Evolutionary conservation across 2,329 filamentous ascomycete genomes (phyloP), one percentile per base, ranked within the genome.

Genomic region (Coniosporium uncinatum): DNA sequence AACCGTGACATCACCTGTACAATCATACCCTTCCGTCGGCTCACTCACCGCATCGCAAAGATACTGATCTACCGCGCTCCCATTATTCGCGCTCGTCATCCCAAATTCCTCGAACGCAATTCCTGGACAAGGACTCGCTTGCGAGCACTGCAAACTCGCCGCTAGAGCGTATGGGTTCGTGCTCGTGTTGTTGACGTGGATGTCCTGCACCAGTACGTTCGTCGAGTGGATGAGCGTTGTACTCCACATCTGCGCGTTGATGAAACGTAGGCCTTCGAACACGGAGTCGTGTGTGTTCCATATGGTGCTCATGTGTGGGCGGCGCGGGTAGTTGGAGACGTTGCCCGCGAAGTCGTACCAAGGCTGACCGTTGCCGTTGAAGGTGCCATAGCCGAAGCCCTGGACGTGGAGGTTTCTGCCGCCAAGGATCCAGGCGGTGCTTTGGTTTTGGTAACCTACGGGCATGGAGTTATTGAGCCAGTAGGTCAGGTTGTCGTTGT

Each of bases 361-460:
- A 11, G 16, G 8, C 18, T 35, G 33, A 11, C 33, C 78, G 49
- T 81, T 80, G 8, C 78, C 77, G 50, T 80, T 66, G 14, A 81
- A 57, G 3, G 71, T 77, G 4, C 78, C 78, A 17, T 57, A 55
- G 13, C 71, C 71, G 48, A 70, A 57, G 8, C 75, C 76, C 24
- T 71, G 59, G 45, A 73, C 66, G 8, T 59, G 53, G 19, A 82
- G 59, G 22, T 70, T 66, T 13, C 71, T 57, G 4, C 78, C 78
- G 14, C 76, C 75, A 31, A 59, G 49, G 3, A 56, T 40, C 40
- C 53, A 57, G 4, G 52, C 55, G 17, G 54, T 55, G 14, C 50
- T 52, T 36, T 57, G 53, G 21, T 57, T 59, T 31, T 57, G 55
- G 39, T 53, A 57, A n/a, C 44, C 44, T 8, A 58, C 49, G 2